Conservation (phyloP, 345 rosid genomes). For the Gossypium longicalyx region DNA sequence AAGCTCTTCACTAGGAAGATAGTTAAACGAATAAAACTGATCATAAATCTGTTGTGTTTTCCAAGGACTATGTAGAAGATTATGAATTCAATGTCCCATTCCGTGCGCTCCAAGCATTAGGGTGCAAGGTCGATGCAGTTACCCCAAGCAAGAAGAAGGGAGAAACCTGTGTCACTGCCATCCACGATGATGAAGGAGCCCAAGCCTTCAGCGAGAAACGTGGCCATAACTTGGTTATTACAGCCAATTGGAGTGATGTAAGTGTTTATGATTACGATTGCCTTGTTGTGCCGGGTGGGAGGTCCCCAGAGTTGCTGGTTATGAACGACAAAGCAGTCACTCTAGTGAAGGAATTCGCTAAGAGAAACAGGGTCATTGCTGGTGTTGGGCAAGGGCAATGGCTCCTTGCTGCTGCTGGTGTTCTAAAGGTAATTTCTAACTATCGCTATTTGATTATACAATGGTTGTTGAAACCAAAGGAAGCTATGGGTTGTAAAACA, state of each 20-base stretch:
- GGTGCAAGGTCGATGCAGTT: slow-evolving; percentile 43
- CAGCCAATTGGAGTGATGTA: slow-evolving; percentile 38
- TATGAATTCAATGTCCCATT: slow-evolving; percentile 42
- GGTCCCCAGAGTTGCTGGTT: slow-evolving; percentile 47
- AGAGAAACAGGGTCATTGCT: slow-evolving; percentile 38
- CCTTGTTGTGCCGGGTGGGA: slow-evolving; percentile 47
- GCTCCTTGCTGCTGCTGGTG: slow-evolving; percentile 41
- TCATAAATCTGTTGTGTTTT: background rate
- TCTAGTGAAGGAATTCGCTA: slow-evolving; percentile 35
- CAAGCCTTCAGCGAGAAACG: slow-evolving; percentile 41
- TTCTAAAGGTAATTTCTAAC: slow-evolving; percentile 35
- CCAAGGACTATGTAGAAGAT: slow-evolving; percentile 52
- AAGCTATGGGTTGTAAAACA: background rate
- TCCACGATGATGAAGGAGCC: slow-evolving; percentile 42
- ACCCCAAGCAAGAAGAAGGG: slow-evolving; percentile 49
- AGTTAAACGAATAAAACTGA: background rate
- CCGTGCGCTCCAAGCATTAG: slow-evolving; percentile 44
- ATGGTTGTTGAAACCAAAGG: background rate
- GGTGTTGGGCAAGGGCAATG: slow-evolving; percentile 45
- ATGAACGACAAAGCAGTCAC: slow-evolving; percentile 34
- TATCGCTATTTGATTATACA: background rate
- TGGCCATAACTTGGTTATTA: slow-evolving; percentile 43
- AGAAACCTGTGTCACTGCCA: slow-evolving; percentile 39
- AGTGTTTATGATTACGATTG: slow-evolving; percentile 40
- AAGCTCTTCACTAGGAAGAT: background rate